phyloP scores from a whole-genome alignment of 495 filamentous ascomycete genomes.

The Daldinia caldariorum region DNA sequence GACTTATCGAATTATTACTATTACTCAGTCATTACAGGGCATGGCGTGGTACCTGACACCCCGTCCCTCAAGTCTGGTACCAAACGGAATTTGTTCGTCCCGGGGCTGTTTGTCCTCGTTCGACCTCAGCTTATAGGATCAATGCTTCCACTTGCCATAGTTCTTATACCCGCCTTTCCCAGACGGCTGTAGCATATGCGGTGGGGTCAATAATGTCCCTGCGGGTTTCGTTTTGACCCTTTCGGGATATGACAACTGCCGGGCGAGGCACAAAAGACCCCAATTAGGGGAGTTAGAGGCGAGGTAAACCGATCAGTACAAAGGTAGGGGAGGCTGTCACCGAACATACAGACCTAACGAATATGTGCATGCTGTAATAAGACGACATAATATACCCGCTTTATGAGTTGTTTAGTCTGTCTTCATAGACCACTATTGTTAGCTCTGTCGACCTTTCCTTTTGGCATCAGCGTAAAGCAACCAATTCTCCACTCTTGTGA shows the following conservation, averaged over 20 bases:
- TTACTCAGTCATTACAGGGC: conserved; percentile 42
- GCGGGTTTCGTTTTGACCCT: conserved; percentile 15
- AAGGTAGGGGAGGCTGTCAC: conserved; percentile 31
- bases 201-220: conserved; percentile 42
- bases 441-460: conserved; percentile 15
- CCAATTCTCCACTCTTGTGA: conserved; percentile 22
- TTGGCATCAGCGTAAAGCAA: conserved; percentile 24
- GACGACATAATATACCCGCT: conserved; percentile 31
- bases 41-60: conserved; percentile 26
- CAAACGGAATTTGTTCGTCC: conserved; percentile 25
- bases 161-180: conserved; percentile 30
- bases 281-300: conserved; percentile 36
- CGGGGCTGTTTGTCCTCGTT: conserved; percentile 24
- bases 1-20: background rate
- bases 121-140: conserved; percentile 20
- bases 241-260: conserved; percentile 39
- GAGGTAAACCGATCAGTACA: conserved; percentile 40
- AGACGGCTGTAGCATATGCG: conserved; percentile 25
- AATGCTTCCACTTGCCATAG: conserved; percentile 17
- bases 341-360: background rate
- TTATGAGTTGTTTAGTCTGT: conserved; percentile 15
- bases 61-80: conserved; percentile 29
- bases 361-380: conserved; percentile 25
- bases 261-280: conserved; percentile 29
- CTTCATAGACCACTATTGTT: conserved; percentile 21